These are phyloP conservation scores for Alternaria brassicicola DNA, from an alignment of 2,329 filamentous ascomycete genomes.

Conservation along the genomic window DNA sequence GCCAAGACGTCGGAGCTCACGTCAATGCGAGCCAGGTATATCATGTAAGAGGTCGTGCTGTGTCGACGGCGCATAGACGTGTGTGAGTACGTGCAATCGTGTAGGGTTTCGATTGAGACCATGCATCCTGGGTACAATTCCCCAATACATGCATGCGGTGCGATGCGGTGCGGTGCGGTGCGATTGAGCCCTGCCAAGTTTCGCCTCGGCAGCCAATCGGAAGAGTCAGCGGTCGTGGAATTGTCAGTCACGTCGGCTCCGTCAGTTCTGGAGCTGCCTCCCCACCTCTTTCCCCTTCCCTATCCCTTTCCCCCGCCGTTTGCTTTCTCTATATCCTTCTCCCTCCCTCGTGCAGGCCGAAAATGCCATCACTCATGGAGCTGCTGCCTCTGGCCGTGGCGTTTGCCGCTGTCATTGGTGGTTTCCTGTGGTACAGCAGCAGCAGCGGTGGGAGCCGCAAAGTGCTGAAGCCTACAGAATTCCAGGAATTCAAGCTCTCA, in stretches of 20 bases:
- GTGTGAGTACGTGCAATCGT: neutral
- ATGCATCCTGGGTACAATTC: neutral
- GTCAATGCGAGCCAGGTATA: neutral
- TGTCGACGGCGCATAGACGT: neutral
- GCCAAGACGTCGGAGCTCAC: neutral
- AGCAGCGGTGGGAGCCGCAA: slow-evolving; percentile 68
- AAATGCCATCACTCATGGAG: slow-evolving; percentile 79
- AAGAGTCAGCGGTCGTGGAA: slow-evolving; percentile 18
- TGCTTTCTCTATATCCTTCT: neutral
- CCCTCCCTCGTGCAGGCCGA: slow-evolving; percentile 15
- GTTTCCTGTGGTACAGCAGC: slow-evolving; percentile 72
- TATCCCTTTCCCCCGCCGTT: slow-evolving; percentile 4
- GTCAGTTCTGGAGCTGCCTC: neutral
- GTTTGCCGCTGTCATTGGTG: slow-evolving; percentile 69
- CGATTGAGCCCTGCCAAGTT: slow-evolving; percentile 28
- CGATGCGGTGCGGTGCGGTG: neutral
- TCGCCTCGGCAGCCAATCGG: slow-evolving; percentile 24
- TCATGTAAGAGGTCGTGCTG: neutral
- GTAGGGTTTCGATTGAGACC: neutral
- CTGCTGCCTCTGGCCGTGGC: slow-evolving; percentile 70
- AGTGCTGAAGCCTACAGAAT: slow-evolving; percentile 82
- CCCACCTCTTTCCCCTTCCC: neutral
- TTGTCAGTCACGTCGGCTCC: slow-evolving; percentile 26
- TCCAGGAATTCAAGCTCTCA: slow-evolving; percentile 90
- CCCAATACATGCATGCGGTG: neutral